A percentile compares a stretch with the other conserved stretches of the same genome.
Evolutionary conservation across 2,329 filamentous ascomycete genomes (phyloP).

Genomic region (Aureobasidium uvarum): DNA sequence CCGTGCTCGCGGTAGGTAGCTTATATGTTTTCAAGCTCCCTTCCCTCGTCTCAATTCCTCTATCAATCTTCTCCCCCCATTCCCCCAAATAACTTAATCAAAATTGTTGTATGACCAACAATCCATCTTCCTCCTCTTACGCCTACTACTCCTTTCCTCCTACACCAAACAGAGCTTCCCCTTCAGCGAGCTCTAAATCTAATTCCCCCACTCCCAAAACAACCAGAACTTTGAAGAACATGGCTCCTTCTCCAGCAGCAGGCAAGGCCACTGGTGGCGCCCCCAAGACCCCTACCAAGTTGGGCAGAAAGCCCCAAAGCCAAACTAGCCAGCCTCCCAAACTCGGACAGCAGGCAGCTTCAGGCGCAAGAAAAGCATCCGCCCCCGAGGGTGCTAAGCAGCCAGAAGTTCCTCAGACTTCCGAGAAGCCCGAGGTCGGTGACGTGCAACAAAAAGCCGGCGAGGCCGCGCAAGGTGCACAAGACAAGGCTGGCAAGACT

Average conservation of each 20-base stretch:
- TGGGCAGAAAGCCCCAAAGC: conserved; percentile 46
- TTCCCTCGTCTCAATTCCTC: conserved; percentile 19
- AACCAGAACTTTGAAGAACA: conserved; percentile 38
- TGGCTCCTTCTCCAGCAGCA: conserved; percentile 53
- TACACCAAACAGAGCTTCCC: conserved; percentile 48
- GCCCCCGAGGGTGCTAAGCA: conserved; percentile 34
- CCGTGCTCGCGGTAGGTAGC: conserved; percentile 22
- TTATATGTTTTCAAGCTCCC: conserved; percentile 25
- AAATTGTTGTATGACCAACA: conserved; percentile 48
- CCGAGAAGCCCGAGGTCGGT: conserved; percentile 37
- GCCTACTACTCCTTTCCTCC: conserved; percentile 54
- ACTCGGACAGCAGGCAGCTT: conserved; percentile 43
- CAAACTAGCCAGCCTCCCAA: conserved; percentile 41
- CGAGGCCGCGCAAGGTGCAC: conserved; percentile 34
- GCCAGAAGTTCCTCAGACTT: conserved; percentile 33
- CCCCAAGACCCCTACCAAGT: conserved; percentile 54
- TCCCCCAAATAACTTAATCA: conserved; percentile 27
- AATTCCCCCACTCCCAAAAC: conserved; percentile 36
- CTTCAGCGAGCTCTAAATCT: conserved; percentile 35
- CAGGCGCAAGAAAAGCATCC: conserved; percentile 32
- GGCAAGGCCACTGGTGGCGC: conserved; percentile 47
- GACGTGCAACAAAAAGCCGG: conserved; percentile 37
- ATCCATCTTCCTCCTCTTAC: conserved; percentile 46
- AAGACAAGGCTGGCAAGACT: conserved; percentile 33
- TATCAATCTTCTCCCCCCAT: conserved; percentile 24